A percentile compares a stretch with the other conserved stretches of the same genome.
phyloP scores from a whole-genome alignment of 345 rosid genomes.

The Toxicodendron radicans region DNA sequence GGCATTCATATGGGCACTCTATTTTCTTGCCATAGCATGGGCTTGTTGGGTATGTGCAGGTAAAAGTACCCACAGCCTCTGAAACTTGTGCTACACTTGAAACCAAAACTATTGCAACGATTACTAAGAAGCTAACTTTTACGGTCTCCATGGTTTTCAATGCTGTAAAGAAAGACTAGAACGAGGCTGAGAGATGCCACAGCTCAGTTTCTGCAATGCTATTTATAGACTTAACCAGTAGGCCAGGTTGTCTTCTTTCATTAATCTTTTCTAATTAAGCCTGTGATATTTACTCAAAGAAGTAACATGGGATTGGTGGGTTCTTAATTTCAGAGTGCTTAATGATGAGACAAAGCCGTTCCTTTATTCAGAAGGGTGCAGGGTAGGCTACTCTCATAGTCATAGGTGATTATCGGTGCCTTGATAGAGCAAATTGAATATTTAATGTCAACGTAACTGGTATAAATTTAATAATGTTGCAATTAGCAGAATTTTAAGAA shows the following conservation, averaged over 20 bases:
- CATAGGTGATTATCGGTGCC: not conserved
- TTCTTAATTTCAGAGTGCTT: not conserved
- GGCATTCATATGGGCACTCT: conserved; percentile 42
- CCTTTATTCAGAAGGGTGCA: not conserved
- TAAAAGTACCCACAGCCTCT: conserved; percentile 22
- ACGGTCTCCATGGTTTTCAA: conserved; percentile 16
- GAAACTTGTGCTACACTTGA: conserved; percentile 23
- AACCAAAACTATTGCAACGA: conserved; percentile 4
- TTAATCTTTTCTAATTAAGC: not conserved
- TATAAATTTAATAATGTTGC: not conserved
- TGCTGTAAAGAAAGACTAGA: not conserved
- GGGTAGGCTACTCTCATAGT: not conserved
- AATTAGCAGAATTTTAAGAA: not conserved
- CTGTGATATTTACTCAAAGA: not conserved
- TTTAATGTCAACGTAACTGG: not conserved
- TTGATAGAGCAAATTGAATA: not conserved
- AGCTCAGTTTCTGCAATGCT: not conserved
- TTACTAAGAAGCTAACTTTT: not conserved
- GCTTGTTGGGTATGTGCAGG: not conserved
- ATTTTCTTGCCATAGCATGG: conserved; percentile 30
- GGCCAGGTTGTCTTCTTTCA: not conserved
- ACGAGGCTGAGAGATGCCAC: not conserved
- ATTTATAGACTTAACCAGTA: conserved; percentile 12
- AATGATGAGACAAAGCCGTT: not conserved
- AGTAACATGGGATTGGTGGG: not conserved